A percentile compares a stretch with the other conserved stretches of the same genome.
phyloP scores from a whole-genome alignment of 2,329 filamentous ascomycete genomes.

The Alternaria solani region DNA sequence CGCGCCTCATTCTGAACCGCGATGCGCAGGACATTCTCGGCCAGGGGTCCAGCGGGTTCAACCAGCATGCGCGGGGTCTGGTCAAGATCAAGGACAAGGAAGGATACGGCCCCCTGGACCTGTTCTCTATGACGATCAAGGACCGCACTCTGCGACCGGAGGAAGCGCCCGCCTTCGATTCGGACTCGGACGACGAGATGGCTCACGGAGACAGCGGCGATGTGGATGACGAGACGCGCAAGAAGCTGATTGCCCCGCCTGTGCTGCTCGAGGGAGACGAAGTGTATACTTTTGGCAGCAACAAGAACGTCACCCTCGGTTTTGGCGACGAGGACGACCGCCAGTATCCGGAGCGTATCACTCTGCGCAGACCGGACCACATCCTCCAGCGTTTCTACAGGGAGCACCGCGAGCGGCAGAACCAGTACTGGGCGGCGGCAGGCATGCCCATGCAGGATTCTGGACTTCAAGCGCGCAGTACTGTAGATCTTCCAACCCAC shows the following conservation, averaged over 20 bases:
- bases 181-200: constrained; percentile 60
- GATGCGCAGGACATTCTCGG: constrained; percentile 73
- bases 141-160: constrained; percentile 68
- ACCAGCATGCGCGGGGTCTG: constrained; percentile 72
- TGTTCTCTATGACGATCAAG: constrained; percentile 88
- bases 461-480: constrained; percentile 42
- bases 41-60: constrained; percentile 66
- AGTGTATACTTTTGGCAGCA: constrained; percentile 92
- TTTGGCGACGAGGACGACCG: constrained; percentile 96
- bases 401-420: constrained; percentile 66
- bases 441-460: constrained; percentile 39
- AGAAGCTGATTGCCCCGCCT: constrained; percentile 38
- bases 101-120: constrained; percentile 91
- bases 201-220: constrained; percentile 55
- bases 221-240: constrained; percentile 43
- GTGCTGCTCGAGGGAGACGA: constrained; percentile 74
- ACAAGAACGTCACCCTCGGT: constrained; percentile 91
- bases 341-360: constrained; percentile 87
- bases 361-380: constrained; percentile 77
- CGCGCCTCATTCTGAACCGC: constrained; percentile 79
- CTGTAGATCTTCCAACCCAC: constrained; percentile 72
- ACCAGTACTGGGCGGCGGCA: constrained; percentile 50
- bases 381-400: constrained; percentile 76
- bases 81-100: constrained; percentile 97
- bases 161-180: constrained; percentile 54